Base-by-base conservation (phyloP, 148 eudicot species). In the Hydrangea macrophylla region DNA sequence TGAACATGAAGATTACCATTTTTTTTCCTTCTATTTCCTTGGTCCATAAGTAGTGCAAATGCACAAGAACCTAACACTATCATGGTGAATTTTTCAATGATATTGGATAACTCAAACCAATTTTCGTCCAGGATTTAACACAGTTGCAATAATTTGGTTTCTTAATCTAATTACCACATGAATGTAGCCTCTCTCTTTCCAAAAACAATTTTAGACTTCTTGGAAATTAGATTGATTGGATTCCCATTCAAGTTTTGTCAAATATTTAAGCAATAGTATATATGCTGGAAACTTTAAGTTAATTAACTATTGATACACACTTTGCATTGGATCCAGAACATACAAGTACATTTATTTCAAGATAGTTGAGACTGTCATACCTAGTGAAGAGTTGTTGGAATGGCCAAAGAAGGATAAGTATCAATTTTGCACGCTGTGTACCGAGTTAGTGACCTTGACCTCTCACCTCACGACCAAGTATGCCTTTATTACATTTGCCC, bases 401-500 rank as follows among this genome's bases (percentile, higher is more conserved):
- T 93, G 88, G 88, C 85, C 92, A 57, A 82, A 77, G 70, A 83
- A 88, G 65, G 96, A 93, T 58, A 93, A 88, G 56, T 83, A 86
- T 9, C 64, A 95, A 32, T 90, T 18, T 69, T 88, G 35, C 98
- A 86, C 68, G 98, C 72, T 59, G 94, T 86, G 23, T 93, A 93
- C 65, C 96, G 90, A 20, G 98, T 93, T 64, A 95, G 96, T 67
- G 86, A 93, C 79, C 90, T 93, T 69, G 95, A n/a, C n/a, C n/a
- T n/a, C n/a, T n/a, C n/a, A 94, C 20, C 85, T 85, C 24, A 88
- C 97, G 32, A 94, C 90, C 50, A 84, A 88, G 98, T 94, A n/a
- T n/a, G 53, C 78, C 17, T 42, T 32, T 9, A 58, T 33, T 27
- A 18, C 22, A 25, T 40, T 53, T 20, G 23, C 53, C n/a, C n/a